phyloP scores from a whole-genome alignment of 208 protist genomes.

The Leptomonas pyrrhocoris region DNA sequence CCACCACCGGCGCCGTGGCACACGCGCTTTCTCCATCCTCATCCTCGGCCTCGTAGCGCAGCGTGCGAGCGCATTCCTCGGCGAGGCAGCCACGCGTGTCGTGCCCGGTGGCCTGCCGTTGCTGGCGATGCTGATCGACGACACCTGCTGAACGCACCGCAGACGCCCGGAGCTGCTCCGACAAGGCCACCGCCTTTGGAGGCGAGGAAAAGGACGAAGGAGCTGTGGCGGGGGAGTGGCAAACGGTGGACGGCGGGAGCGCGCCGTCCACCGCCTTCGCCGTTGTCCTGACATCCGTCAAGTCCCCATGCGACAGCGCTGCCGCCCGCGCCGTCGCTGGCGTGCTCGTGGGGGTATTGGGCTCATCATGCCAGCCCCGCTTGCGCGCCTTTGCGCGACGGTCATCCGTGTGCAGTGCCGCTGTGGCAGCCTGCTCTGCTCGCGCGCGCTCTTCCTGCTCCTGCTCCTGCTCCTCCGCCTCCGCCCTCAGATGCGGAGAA shows the following conservation, averaged over 20 bases:
- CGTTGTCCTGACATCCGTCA: not conserved
- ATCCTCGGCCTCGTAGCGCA: constrained; percentile 15
- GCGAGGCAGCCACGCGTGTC: not conserved
- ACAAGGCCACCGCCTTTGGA: not conserved
- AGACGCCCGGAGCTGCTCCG: constrained; percentile 1
- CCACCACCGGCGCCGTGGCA: not conserved
- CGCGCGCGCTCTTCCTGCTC: too few species aligned
- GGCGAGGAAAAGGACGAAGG: not conserved
- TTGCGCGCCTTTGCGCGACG: not conserved
- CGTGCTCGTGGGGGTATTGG: not conserved
- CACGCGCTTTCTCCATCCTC: not conserved
- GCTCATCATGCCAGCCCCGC: constrained; percentile 3
- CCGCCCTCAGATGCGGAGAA: not conserved
- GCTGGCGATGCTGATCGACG: not conserved
- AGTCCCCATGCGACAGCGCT: not conserved
- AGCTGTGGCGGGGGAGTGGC: not conserved
- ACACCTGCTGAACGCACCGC: not conserved
- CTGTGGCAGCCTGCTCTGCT: not conserved
- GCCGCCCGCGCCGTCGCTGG: not conserved
- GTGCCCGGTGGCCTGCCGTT: not conserved
- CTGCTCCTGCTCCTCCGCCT: not conserved
- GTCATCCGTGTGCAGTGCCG: not conserved
- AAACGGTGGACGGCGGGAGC: not conserved
- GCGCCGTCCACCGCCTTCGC: constrained; percentile 4
- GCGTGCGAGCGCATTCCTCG: constrained; percentile 1